Evolutionary conservation across 2,329 filamentous ascomycete species (phyloP), one percentile per base, ranked within the genome.

Genomic region (Talaromyces funiculosus): DNA sequence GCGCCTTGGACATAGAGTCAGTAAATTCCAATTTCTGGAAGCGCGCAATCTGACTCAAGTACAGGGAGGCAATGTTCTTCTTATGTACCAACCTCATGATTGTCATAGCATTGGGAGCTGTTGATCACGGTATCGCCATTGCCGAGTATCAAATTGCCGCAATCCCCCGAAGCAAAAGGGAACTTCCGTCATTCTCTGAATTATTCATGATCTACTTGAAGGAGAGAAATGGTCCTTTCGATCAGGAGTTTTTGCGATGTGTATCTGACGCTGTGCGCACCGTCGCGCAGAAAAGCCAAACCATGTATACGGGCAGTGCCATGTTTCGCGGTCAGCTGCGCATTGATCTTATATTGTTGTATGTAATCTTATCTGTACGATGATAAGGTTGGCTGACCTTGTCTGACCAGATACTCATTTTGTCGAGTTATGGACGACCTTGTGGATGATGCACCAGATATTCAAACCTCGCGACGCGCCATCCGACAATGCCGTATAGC

Each of bases 271-370:
- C 86, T 0, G 82, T 87, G 0, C 65, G 67, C 0, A 80, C 84
- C 6, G 73, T 90, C 7, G 75, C 80, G 54, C 78, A 77, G 59
- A 90, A 90, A 68, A 90, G 87, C 65, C 81, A 87, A 53, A 90
- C 87, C 66, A 90, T 91, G 70, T 90, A 89, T 65, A 76, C 91
- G 5, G 89, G 88, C 0, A 89, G 86, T 64, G 83, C 85, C 0
- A 83, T 85, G 0, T 91, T 92, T 64, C 80, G 84, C 40, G 87
- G 87, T 1, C 81, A 85, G 24, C 75, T 91, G 7, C 81, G 88
- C 4, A 85, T 87, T 31, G 88, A 91, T 65, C 70, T 91, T 12
- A 81, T 89, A 26, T 73, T 89, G 1, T 74, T 91, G 74, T 84
- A 69, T 70, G 81, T 20, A 4, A 42, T 18, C 4, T 7, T 6